Conservation (phyloP, 345 rosid genomes). For the Brassica carinata region DNA sequence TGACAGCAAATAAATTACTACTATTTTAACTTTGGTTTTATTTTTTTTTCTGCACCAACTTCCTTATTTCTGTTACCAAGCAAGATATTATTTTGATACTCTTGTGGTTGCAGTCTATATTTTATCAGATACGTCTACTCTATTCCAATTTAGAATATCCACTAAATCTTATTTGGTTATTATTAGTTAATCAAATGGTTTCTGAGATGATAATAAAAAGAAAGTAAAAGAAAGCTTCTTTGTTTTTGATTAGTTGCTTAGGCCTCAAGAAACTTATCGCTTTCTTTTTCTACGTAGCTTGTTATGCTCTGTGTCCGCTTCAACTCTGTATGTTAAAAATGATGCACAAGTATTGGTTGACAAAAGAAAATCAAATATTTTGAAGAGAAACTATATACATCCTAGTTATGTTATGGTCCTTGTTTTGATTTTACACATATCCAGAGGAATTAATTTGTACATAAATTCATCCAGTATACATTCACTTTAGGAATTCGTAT, state of each 20-base stretch:
- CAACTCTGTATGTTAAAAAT: neutral
- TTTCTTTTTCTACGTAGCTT: neutral
- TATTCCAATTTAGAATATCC: neutral
- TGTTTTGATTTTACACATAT: neutral
- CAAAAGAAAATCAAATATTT: too few relatives aligned
- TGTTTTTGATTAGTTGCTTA: neutral
- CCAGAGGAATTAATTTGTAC: neutral
- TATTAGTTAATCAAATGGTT: neutral
- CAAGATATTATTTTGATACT: neutral
- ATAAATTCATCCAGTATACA: neutral
- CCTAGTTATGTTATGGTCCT: neutral
- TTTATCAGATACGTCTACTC: neutral
- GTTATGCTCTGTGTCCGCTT: neutral
- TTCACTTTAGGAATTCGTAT: neutral
- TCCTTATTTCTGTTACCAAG: neutral
- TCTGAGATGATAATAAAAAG: neutral
- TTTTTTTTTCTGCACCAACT: constrained; percentile 8
- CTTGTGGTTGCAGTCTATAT: neutral
- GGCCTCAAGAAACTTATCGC: neutral
- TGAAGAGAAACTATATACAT: too few relatives aligned
- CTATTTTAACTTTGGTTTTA: neutral
- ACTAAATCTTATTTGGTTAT: too few relatives aligned
- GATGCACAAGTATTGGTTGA: neutral
- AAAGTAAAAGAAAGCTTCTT: neutral
- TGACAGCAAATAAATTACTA: constrained; percentile 7